Evolutionary conservation across 1,139 yeast species (phyloP).

Genomic region (Scheffersomyces titani): DNA sequence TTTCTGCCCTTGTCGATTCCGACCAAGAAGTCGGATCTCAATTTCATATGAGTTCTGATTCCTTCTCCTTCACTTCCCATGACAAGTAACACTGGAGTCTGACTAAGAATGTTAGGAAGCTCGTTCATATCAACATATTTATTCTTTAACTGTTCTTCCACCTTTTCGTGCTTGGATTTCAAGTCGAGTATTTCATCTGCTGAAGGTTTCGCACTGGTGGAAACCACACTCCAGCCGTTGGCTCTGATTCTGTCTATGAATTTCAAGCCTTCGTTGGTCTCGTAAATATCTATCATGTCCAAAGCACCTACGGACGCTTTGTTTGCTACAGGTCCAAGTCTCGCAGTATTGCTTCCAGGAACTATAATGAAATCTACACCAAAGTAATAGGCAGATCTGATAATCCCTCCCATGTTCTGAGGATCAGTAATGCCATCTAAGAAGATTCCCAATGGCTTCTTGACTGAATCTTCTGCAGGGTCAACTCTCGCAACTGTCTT

Average conservation of each 20-base stretch:
- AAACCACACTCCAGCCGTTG: constrained; percentile 72
- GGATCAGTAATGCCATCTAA: constrained; percentile 88
- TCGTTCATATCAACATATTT: constrained; percentile 44
- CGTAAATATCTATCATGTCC: constrained; percentile 67
- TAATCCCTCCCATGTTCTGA: constrained; percentile 84
- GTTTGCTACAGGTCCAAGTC: constrained; percentile 72
- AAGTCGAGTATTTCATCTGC: constrained; percentile 19
- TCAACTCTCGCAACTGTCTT: constrained; percentile 7
- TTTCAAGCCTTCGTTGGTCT: constrained; percentile 55
- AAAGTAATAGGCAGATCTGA: constrained; percentile 77
- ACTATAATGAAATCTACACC: constrained; percentile 83
- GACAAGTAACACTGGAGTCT: constrained; percentile 67
- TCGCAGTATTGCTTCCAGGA: constrained; percentile 72
- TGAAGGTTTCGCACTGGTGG: constrained; percentile 52
- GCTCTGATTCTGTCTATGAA: constrained; percentile 58
- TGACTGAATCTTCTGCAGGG: constrained; percentile 14
- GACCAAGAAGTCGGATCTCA: constrained; percentile 66
- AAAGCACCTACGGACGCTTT: constrained; percentile 90
- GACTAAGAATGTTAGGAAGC: constrained; percentile 40
- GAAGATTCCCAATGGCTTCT: constrained; percentile 70
- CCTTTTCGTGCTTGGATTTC: constrained; percentile 21
- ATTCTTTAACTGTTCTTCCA: constrained; percentile 20
- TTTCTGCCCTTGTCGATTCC: constrained; percentile 43
- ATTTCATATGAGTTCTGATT: constrained; percentile 63
- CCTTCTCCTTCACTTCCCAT: constrained; percentile 89